Evolutionary conservation across 2,329 filamentous ascomycete species (phyloP).

Genomic region (Metarhizium anisopliae): DNA sequence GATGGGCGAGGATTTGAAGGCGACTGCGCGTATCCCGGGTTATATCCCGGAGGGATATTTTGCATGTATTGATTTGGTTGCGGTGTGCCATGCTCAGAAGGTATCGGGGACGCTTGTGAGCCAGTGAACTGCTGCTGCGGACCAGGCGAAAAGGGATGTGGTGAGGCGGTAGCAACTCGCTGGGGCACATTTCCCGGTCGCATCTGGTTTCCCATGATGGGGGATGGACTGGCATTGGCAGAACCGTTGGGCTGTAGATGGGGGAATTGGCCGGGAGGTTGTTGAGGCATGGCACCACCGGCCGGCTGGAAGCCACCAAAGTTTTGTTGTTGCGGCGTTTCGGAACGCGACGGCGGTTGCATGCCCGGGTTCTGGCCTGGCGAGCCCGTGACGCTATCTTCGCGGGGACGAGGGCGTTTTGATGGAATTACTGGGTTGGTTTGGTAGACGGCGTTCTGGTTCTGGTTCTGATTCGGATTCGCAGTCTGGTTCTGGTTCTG

Average conservation of each 20-base stretch:
- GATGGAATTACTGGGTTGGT: slow-evolving; percentile 82
- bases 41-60: slow-evolving; percentile 49
- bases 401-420: slow-evolving; percentile 72
- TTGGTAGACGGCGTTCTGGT: slow-evolving; percentile 55
- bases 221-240: slow-evolving; percentile 80
- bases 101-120: slow-evolving; percentile 64
- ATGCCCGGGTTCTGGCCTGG: slow-evolving; percentile 67
- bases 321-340: slow-evolving; percentile 75
- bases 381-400: slow-evolving; percentile 78
- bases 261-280: slow-evolving; percentile 61
- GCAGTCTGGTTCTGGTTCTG: slow-evolving; percentile 36
- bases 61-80: slow-evolving; percentile 65
- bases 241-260: slow-evolving; percentile 77
- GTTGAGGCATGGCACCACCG: slow-evolving; percentile 50
- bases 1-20: slow-evolving; percentile 48
- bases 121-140: slow-evolving; percentile 60
- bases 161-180: slow-evolving; percentile 83
- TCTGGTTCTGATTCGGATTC: slow-evolving; percentile 7
- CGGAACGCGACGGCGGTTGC: slow-evolving; percentile 75
- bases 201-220: slow-evolving; percentile 78
- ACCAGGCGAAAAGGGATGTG: slow-evolving; percentile 79
- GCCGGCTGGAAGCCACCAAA: slow-evolving; percentile 63
- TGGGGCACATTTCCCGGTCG: slow-evolving; percentile 63
- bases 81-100: slow-evolving; percentile 68
- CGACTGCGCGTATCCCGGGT: slow-evolving; percentile 48